Base-by-base conservation (phyloP, 2,329 filamentous ascomycete genomes). In the Hypoxylon sp. region DNA sequence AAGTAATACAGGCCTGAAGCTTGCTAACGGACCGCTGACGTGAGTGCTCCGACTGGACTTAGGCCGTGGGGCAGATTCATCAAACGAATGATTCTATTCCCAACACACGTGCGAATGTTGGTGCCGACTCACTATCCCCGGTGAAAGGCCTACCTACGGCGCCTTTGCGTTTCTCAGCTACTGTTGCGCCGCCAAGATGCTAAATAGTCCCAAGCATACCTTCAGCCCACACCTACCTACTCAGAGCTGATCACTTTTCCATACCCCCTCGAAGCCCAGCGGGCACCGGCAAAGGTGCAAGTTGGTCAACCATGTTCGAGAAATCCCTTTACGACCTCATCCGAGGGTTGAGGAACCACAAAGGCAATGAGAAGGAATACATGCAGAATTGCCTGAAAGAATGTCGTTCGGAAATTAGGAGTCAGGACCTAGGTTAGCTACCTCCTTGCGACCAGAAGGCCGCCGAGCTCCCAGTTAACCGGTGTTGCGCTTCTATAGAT, bases 251-350 rank as follows among this genome's bases (percentile, higher is more conserved):
- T 63, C 50, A 50, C 51, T 41, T 32, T 46, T 53, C 43, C 41
- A 39, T 57, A 58, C 37, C 54, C n/a, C 37, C 32, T 53, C 41
- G 44, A 52, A 49, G 22, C 19, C 26, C 47, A 43, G 62, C 59
- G 66, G 54, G 69, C 66, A 67, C 68, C 64, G 41, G 64, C 67
- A 61, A 57, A 69, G 69, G 70, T 68, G 71, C 69, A 49, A 64
- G 43, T 62, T 34, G 64, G 53, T 61, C 64, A 64, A 70, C 57
- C 70, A 75, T 75, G 74, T 99, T 99, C 82, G 95, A 99, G 80
- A 99, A 99, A 81, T 97, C 95, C 43, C 87, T 99, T 19, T 97
- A 97, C 80, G 94, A 98, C 87, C 94, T 99, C 84, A 99, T 99
- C 74, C 88, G 94, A 79, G 95, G 95, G 73, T 84, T 99, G 75